Percentiles rank a stretch among this genome's conserved stretches.
These are phyloP conservation scores for Cutaneotrichosporon dermatis DNA, from an alignment of 1,284 basidiomycete species.

Conservation along the genomic window DNA sequence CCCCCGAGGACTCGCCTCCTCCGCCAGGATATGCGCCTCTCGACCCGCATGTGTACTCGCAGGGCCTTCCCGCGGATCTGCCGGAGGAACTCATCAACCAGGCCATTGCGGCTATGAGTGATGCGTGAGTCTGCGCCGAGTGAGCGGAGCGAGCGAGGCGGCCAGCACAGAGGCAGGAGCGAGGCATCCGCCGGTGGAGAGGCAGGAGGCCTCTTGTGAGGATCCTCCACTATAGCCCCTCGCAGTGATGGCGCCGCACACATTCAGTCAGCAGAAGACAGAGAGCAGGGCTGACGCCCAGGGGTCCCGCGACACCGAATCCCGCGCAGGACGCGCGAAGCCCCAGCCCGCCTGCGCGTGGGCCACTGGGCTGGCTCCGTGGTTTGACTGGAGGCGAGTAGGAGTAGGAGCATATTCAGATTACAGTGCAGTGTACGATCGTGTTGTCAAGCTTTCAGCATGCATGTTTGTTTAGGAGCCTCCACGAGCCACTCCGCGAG, in stretches of 20 bases:
- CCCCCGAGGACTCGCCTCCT: conserved; percentile 25
- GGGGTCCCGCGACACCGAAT: neutral
- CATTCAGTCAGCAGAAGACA: too few relatives aligned
- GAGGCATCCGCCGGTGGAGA: too few relatives aligned
- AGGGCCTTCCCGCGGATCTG: conserved; percentile 47
- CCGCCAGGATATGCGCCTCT: conserved; percentile 50
- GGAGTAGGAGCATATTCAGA: neutral
- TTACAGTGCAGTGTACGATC: conserved; percentile 3
- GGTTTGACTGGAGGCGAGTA: neutral
- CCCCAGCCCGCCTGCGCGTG: neutral
- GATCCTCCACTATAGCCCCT: too few relatives aligned
- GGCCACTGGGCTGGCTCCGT: conserved; percentile 1
- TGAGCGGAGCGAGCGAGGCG: too few relatives aligned
- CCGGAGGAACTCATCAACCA: conserved; percentile 48
- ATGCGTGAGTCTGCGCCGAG: neutral
- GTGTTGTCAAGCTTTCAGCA: conserved; percentile 2
- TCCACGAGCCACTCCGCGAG: too few relatives aligned
- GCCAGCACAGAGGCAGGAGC: too few relatives aligned
- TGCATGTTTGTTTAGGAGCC: conserved; percentile 1
- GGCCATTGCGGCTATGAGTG: conserved; percentile 46
- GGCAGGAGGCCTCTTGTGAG: too few relatives aligned
- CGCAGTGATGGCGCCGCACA: too few relatives aligned
- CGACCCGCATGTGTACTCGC: conserved; percentile 47
- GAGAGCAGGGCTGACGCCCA: neutral
- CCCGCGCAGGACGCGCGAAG: neutral